phyloP scores from a whole-genome alignment of 2,329 filamentous ascomycete species.

The Aspergillus candidus region DNA sequence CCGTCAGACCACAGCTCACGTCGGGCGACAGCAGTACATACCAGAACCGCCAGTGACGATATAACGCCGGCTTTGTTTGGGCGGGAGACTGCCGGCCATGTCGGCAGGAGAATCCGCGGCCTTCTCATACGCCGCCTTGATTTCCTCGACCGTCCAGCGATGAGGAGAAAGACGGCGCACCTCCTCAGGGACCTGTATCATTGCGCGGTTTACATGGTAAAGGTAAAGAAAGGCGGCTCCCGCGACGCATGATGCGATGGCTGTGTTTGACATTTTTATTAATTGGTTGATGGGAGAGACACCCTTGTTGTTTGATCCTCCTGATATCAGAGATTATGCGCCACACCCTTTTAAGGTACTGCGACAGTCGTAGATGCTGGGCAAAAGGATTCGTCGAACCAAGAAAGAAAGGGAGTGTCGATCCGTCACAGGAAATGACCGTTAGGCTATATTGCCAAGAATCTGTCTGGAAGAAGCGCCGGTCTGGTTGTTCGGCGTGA shows the following conservation, averaged over 20 bases:
- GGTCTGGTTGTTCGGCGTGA: no score
- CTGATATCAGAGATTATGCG: no score
- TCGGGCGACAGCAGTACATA: conserved; percentile 10
- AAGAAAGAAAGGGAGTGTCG: no score
- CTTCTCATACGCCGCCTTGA: conserved; percentile 28
- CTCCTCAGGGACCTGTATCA: conserved; percentile 23
- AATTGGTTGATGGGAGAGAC: no score
- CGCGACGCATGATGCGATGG: conserved; percentile 10
- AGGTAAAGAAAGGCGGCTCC: conserved; percentile 21
- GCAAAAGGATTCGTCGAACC: no score
- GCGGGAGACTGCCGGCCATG: conserved; percentile 29
- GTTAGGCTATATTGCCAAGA: no score
- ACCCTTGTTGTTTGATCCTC: no score
- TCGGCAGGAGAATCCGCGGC: conserved; percentile 25
- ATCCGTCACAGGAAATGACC: no score
- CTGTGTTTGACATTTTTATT: not conserved
- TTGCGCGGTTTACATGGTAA: conserved; percentile 25
- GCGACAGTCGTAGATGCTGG: no score
- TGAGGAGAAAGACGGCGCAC: conserved; percentile 20
- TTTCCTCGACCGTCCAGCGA: conserved; percentile 31
- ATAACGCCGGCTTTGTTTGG: conserved; percentile 34
- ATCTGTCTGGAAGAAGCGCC: no score
- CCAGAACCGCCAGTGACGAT: conserved; percentile 37
- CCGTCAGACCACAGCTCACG: conserved; percentile 5
- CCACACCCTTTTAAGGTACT: no score